These are phyloP conservation scores for Bolboschoenoplectus hybrid DNA, from an alignment of 202 grass and related monocot genomes.

Conservation along the genomic window DNA sequence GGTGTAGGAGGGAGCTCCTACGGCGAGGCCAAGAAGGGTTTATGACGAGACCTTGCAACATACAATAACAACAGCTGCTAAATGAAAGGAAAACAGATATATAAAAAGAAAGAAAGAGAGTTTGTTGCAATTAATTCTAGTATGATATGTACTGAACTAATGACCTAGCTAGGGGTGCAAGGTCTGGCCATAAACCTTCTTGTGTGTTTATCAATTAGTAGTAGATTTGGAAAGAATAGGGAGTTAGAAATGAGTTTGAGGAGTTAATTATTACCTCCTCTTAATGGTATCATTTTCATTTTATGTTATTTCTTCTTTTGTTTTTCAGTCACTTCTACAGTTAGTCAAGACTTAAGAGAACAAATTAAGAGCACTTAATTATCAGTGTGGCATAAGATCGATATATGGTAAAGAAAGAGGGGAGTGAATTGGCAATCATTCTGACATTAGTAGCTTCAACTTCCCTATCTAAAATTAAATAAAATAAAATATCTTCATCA, in stretches of 20 bases:
- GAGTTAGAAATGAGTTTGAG: constrained; percentile 33
- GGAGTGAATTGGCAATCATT: neutral
- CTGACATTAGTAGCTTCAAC: constrained; percentile 19
- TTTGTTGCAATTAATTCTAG: constrained; percentile 39
- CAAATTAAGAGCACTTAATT: neutral
- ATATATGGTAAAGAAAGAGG: neutral
- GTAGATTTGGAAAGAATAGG: constrained; percentile 43
- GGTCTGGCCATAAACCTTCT: constrained; percentile 61
- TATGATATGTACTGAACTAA: constrained; percentile 9
- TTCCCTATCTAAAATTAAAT: neutral
- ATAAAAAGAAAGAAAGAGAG: constrained; percentile 37
- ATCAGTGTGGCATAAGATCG: neutral
- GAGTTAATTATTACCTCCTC: constrained; percentile 32
- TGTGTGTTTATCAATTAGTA: constrained; percentile 42
- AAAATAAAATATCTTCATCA: neutral
- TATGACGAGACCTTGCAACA: constrained; percentile 61
- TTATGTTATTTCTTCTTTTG: constrained; percentile 18
- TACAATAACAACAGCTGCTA: constrained; percentile 37
- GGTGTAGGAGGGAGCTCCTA: constrained; percentile 56
- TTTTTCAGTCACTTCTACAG: neutral
- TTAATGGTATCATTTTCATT: neutral
- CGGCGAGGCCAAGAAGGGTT: constrained; percentile 49
- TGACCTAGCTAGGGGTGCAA: constrained; percentile 40
- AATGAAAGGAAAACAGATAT: constrained; percentile 43
- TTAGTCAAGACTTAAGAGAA: neutral